Evolutionary conservation across 768 basidiomycete species (phyloP).

Genomic region (Pilatotrama ljubarskyi): DNA sequence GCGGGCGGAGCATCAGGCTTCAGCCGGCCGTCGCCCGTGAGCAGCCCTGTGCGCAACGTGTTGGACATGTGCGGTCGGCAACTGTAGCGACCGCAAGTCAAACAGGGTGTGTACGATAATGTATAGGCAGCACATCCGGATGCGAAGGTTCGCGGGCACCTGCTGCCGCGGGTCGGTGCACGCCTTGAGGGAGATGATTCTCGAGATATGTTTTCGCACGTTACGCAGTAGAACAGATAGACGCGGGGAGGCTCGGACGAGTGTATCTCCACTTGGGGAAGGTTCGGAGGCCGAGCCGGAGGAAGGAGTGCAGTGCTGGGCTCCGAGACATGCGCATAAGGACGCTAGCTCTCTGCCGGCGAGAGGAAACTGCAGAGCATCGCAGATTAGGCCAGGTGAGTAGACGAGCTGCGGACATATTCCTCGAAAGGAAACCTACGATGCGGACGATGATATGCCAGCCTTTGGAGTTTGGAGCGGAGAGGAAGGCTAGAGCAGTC

Average conservation of each 20-base stretch:
- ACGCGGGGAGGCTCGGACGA: background rate
- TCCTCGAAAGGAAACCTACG: too few species aligned
- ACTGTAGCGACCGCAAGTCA: slow-evolving; percentile 18
- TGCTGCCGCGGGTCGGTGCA: background rate
- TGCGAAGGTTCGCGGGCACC: background rate
- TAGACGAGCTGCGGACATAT: too few species aligned
- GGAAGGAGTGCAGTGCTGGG: background rate
- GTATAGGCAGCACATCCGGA: background rate
- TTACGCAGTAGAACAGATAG: background rate
- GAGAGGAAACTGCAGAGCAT: background rate
- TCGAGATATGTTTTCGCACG: slow-evolving; percentile 1
- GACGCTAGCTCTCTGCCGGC: background rate
- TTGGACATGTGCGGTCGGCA: slow-evolving; percentile 23
- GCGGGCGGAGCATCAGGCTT: slow-evolving; percentile 10
- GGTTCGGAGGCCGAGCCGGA: slow-evolving; percentile 17
- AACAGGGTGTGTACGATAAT: slow-evolving; percentile 14
- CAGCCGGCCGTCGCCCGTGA: background rate
- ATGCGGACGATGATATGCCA: background rate
- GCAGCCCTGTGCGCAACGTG: slow-evolving; percentile 15
- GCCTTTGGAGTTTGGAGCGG: background rate
- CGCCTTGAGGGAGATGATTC: background rate
- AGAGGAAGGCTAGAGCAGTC: background rate
- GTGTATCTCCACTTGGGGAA: slow-evolving; percentile 9
- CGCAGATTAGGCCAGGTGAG: background rate
- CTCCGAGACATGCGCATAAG: background rate